Base-by-base conservation (phyloP, 2,329 filamentous ascomycete genomes). In the Pestalotiopsis fici region DNA sequence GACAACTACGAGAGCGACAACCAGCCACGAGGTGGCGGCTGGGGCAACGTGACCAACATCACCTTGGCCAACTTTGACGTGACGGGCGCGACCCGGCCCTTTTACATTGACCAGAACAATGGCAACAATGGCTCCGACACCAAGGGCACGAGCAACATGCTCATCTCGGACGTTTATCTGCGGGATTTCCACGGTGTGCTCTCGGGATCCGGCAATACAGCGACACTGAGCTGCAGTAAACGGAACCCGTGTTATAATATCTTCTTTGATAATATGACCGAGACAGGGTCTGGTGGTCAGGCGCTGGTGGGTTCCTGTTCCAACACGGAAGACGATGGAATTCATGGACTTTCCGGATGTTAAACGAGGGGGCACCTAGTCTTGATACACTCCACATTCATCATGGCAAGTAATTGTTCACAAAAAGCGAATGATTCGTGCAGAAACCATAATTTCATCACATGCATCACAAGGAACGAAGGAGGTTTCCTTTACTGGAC, bases 141-240 rank as follows among this genome's bases (percentile, higher is more conserved):
- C 47, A 59, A 75, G 0, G 86, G 86, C 0, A 86, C 84, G 7
- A 84, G 81, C 57, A 80, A 83, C 68, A 85, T 88, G 83, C 75
- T 79, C 12, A 74, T 88, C 57, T 82, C 78, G 0, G 82, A 87
- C 67, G 74, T 87, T 18, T 77, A 77, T 1, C 87, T 85, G 73
- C 78, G 82, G 31, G 86, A 87, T 68, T 87, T 87, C 66, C 85
- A 82, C 0, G 86, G 86, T 1, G 83, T 79, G 66, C 73, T 83
- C 13, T 72, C 78, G n/a, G 77, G 72, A 1, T 72, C 71, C 9
- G 78, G 72, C 5, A 76, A 74, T 61, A 80, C 78, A 6, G 80
- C 80, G 4, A 77, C 74, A n/a, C 77, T 87, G 0, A 82, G 79
- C 54, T 88, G 86, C 70, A 83, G 80, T 1, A 79, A 76, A 1